These are phyloP conservation scores for Microsporum canis DNA, from an alignment of 2,329 filamentous ascomycete species.

Conservation along the genomic window DNA sequence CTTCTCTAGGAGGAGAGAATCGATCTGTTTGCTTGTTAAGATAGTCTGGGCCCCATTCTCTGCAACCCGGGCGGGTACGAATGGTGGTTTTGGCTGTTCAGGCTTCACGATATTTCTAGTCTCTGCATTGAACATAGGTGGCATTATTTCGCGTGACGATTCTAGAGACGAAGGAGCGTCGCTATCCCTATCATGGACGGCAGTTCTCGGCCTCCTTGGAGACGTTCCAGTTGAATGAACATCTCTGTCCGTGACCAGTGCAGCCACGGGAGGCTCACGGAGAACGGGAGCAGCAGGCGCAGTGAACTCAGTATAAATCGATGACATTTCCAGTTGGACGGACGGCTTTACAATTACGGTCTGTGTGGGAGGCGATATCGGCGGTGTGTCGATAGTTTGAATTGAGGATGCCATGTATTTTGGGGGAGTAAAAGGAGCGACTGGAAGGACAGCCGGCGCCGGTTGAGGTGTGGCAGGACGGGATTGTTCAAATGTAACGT, in stretches of 20 bases:
- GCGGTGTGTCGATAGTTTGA: constrained; percentile 10
- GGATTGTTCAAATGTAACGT: constrained; percentile 24
- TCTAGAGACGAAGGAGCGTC: not conserved
- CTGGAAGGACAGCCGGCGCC: not conserved
- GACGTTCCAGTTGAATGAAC: constrained; percentile 12
- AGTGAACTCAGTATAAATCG: constrained; percentile 20
- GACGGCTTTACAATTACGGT: constrained; percentile 6
- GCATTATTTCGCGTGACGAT: not conserved
- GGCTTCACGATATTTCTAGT: too few species aligned
- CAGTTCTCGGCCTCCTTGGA: constrained; percentile 15
- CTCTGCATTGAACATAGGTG: not conserved
- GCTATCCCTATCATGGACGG: constrained; percentile 11
- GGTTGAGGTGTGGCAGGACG: constrained; percentile 16
- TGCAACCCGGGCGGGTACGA: constrained; percentile 36
- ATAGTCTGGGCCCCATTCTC: constrained; percentile 74
- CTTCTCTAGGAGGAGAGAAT: constrained; percentile 57
- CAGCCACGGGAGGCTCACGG: not conserved
- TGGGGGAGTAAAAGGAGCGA: not conserved
- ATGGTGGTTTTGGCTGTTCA: not conserved
- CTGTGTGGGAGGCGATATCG: constrained; percentile 2
- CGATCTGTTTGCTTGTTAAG: constrained; percentile 70
- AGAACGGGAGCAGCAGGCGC: constrained; percentile 13
- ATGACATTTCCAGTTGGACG: constrained; percentile 20
- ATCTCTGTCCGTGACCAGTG: not conserved
- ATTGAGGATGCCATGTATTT: constrained; percentile 7